Percentiles rank a stretch among this genome's conserved stretches.
Evolutionary conservation across 768 basidiomycete genomes (phyloP).

Genomic region (Tremella fuciformis): DNA sequence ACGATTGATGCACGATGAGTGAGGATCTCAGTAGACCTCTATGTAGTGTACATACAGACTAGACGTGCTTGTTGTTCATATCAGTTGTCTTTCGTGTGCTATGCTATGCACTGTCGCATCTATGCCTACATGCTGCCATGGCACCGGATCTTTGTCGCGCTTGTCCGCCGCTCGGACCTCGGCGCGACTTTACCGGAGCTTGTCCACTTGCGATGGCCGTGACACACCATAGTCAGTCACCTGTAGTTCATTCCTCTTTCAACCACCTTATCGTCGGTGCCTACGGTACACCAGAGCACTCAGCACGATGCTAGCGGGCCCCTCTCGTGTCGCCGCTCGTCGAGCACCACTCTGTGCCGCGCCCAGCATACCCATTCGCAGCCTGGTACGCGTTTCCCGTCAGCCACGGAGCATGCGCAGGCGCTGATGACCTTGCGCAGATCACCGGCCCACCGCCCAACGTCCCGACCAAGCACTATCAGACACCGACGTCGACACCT

Average conservation of each 20-base stretch:
- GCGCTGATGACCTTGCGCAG: constrained; percentile 14
- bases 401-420: neutral
- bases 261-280: too few species aligned
- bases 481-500: constrained; percentile 36
- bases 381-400: neutral
- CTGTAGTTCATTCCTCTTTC: too few species aligned
- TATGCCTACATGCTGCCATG: neutral
- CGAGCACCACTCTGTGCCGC: too few species aligned
- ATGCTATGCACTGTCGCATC: too few species aligned
- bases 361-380: too few species aligned
- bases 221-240: neutral
- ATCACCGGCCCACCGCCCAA: constrained; percentile 45
- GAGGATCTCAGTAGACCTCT: neutral
- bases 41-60: too few species aligned
- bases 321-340: too few species aligned
- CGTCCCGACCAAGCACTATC: constrained; percentile 17
- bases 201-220: neutral
- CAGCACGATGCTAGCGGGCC: too few species aligned
- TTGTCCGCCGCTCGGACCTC: constrained; percentile 5
- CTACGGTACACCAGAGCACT: too few species aligned
- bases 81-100: neutral
- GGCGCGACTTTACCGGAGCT: constrained; percentile 3
- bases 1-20: neutral
- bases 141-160: too few species aligned
- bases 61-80: too few species aligned